Conservation (phyloP, 805 yeast species). For the Sugiyamaella valdiviana region DNA sequence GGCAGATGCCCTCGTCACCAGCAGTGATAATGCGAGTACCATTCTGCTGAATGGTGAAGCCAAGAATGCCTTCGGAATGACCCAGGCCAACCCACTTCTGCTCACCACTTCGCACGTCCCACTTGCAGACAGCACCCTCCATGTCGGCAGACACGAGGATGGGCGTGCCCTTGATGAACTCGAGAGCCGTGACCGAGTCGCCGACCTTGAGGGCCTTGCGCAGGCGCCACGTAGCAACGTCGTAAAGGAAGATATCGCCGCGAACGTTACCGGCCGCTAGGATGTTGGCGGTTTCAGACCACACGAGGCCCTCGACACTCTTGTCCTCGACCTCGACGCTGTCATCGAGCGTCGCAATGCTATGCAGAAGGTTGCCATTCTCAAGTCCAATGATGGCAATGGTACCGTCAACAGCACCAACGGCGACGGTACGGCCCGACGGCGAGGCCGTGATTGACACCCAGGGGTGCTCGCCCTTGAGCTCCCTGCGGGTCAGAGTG, state of each 20-base stretch:
- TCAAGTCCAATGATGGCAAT: slow-evolving; percentile 71
- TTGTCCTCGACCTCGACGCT: slow-evolving; percentile 41
- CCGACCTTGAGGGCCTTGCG: slow-evolving; percentile 62
- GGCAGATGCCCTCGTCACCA: slow-evolving; percentile 93
- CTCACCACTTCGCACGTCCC: slow-evolving; percentile 84
- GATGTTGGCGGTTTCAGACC: slow-evolving; percentile 61
- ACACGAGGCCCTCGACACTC: slow-evolving; percentile 72
- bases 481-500: slow-evolving; percentile 38
- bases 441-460: slow-evolving; percentile 56
- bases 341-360: slow-evolving; percentile 51
- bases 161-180: slow-evolving; percentile 45
- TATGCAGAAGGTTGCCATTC: slow-evolving; percentile 62
- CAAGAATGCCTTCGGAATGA: slow-evolving; percentile 90
- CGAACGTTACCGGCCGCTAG: slow-evolving; percentile 86
- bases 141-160: slow-evolving; percentile 64
- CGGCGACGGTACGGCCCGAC: slow-evolving; percentile 53
- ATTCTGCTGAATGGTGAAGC: slow-evolving; percentile 61
- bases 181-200: slow-evolving; percentile 81
- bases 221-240: slow-evolving; percentile 78
- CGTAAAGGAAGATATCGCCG: slow-evolving; percentile 79
- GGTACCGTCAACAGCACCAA: slow-evolving; percentile 85
- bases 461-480: slow-evolving; percentile 87
- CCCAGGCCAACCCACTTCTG: slow-evolving; percentile 77
- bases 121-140: slow-evolving; percentile 79
- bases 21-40: slow-evolving; percentile 79